Conservation (phyloP, 495 filamentous ascomycete genomes). For the Daldinia concentrica region DNA sequence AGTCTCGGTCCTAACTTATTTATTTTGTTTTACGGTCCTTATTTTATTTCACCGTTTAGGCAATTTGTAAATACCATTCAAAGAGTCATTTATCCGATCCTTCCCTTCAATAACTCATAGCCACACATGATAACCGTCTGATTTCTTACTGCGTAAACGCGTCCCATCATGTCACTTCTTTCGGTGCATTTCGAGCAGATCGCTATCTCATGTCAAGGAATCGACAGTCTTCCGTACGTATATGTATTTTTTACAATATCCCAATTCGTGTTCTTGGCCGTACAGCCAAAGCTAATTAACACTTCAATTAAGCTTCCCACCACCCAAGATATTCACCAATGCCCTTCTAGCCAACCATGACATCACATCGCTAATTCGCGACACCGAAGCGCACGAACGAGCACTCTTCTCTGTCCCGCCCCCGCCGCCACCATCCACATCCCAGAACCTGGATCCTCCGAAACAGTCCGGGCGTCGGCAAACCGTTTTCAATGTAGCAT, state of each 20-base stretch:
- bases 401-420: slow-evolving; percentile 92
- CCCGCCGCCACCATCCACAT: slow-evolving; percentile 58
- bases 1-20: neutral
- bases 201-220: slow-evolving; percentile 78
- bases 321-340: slow-evolving; percentile 95
- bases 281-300: slow-evolving; percentile 6
- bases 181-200: slow-evolving; percentile 92
- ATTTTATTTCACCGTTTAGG: neutral
- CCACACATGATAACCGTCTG: neutral
- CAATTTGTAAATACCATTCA: neutral
- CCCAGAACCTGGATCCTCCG: slow-evolving; percentile 43
- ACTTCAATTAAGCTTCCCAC: slow-evolving; percentile 74
- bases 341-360: slow-evolving; percentile 86
- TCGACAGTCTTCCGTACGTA: slow-evolving; percentile 82
- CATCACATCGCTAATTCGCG: slow-evolving; percentile 92
- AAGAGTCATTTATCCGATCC: neutral
- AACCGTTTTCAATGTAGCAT: slow-evolving; percentile 65
- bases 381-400: slow-evolving; percentile 94
- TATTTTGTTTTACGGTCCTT: neutral
- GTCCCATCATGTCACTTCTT: slow-evolving; percentile 72
- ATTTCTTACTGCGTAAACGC: neutral
- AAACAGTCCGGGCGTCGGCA: slow-evolving; percentile 55
- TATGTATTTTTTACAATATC: neutral
- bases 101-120: neutral
- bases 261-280: neutral